Percentiles rank a stretch among this genome's conserved stretches.
Conservation (phyloP, 345 rosid species). For the Eucalyptus tenuipes region DNA sequence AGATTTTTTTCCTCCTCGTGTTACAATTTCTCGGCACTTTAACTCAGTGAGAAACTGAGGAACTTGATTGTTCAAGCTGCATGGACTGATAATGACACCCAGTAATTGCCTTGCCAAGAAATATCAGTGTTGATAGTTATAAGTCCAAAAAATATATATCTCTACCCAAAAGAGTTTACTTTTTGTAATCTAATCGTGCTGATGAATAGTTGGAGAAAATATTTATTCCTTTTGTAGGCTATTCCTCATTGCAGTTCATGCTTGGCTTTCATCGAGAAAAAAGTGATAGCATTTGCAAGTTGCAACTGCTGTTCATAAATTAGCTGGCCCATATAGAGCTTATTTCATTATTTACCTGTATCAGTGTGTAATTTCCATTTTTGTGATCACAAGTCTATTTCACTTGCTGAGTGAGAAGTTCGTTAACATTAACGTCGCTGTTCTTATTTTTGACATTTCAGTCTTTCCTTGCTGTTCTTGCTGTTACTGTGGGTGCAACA, state of each 20-base stretch:
- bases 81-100: not conserved
- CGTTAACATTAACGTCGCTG: not conserved
- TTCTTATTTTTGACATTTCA: slow-evolving; percentile 4
- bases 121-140: not conserved
- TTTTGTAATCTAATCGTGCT: not conserved
- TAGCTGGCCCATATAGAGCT: not conserved
- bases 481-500: slow-evolving; percentile 43
- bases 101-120: not conserved
- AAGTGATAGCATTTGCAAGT: not conserved
- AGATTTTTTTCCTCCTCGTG: not conserved
- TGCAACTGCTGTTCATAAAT: not conserved
- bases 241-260: not conserved
- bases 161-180: not conserved
- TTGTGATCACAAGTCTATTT: not conserved
- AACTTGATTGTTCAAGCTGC: not conserved
- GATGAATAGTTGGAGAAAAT: not conserved
- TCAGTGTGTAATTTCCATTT: not conserved
- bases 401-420: not conserved
- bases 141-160: not conserved
- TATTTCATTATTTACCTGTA: not conserved
- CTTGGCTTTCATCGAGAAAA: not conserved
- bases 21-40: not conserved
- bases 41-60: not conserved
- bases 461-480: slow-evolving; percentile 51
- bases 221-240: not conserved